Percentiles rank a stretch among this genome's conserved stretches.
Evolutionary conservation across 345 rosid genomes (phyloP).

Genomic region (Eucalyptus albens): DNA sequence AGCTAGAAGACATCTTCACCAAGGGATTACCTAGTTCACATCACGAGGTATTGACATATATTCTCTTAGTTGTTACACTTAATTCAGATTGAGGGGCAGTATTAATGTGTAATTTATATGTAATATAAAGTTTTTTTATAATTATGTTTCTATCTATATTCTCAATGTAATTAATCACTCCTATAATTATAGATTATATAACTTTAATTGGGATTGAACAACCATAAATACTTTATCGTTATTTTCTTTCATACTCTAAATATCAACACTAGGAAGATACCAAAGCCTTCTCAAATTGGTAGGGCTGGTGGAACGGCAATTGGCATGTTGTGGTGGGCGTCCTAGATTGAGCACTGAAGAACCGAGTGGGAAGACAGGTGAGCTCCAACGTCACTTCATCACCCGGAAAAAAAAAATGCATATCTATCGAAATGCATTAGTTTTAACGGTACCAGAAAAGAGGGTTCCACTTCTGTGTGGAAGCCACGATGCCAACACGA

Average conservation of each 20-base stretch:
- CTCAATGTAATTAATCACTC: neutral
- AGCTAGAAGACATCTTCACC: neutral
- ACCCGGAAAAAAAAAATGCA: neutral
- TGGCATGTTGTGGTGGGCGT: neutral
- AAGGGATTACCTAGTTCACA: neutral
- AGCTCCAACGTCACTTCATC: neutral
- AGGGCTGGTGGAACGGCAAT: neutral
- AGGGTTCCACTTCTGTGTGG: conserved; percentile 22
- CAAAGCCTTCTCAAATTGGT: neutral
- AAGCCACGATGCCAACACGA: conserved; percentile 6
- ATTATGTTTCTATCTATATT: too few relatives aligned
- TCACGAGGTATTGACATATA: neutral
- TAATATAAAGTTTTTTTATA: too few relatives aligned
- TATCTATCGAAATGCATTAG: neutral
- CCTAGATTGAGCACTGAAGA: neutral
- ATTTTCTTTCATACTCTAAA: neutral
- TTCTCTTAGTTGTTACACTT: neutral
- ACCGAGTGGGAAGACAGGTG: neutral
- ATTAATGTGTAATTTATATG: too few relatives aligned
- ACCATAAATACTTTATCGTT: neutral
- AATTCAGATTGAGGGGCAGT: neutral
- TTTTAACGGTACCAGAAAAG: neutral
- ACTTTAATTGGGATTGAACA: neutral
- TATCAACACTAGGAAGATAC: neutral
- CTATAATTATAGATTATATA: too few relatives aligned